Percentiles rank a stretch among this genome's conserved stretches.
phyloP scores from a whole-genome alignment of 805 yeast genomes.

The Starmera caribaea region DNA sequence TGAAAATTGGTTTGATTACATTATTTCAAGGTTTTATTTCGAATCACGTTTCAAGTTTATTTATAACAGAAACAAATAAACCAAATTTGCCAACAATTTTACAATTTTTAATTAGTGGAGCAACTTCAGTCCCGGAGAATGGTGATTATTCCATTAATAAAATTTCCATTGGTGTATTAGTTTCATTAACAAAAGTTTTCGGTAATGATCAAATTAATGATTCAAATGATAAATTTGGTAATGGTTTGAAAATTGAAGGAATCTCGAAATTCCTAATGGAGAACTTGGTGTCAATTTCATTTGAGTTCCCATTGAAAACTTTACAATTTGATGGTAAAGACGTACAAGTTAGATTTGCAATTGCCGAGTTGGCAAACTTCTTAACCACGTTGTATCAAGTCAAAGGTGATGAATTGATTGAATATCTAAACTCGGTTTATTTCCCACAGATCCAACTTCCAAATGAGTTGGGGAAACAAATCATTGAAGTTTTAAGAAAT shows the following conservation, averaged over 20 bases:
- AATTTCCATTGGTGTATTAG: constrained; percentile 58
- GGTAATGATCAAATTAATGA: constrained; percentile 65
- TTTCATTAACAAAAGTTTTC: constrained; percentile 50
- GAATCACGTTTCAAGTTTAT: constrained; percentile 71
- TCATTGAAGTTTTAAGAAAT: constrained; percentile 48
- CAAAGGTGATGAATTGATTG: constrained; percentile 36
- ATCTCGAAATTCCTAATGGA: constrained; percentile 62
- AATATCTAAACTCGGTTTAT: constrained; percentile 42
- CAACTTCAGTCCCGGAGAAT: constrained; percentile 34
- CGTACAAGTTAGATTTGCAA: constrained; percentile 67
- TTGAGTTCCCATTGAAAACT: constrained; percentile 74
- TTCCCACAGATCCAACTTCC: constrained; percentile 51
- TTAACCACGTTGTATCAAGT: constrained; percentile 52
- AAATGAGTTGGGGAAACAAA: constrained; percentile 45
- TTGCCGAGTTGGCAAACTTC: constrained; percentile 64
- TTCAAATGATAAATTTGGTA: constrained; percentile 41
- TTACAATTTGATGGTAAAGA: constrained; percentile 59
- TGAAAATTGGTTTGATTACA: constrained; percentile 63
- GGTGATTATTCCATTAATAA: constrained; percentile 60
- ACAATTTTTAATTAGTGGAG: constrained; percentile 53
- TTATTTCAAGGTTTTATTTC: constrained; percentile 61
- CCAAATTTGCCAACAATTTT: constrained; percentile 49
- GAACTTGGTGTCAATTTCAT: constrained; percentile 54
- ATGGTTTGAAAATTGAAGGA: constrained; percentile 48
- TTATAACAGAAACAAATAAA: constrained; percentile 61